Percentiles rank a stretch among this genome's conserved stretches.
Conservation (phyloP, 2,329 filamentous ascomycete species). For the Xylariales sp. region DNA sequence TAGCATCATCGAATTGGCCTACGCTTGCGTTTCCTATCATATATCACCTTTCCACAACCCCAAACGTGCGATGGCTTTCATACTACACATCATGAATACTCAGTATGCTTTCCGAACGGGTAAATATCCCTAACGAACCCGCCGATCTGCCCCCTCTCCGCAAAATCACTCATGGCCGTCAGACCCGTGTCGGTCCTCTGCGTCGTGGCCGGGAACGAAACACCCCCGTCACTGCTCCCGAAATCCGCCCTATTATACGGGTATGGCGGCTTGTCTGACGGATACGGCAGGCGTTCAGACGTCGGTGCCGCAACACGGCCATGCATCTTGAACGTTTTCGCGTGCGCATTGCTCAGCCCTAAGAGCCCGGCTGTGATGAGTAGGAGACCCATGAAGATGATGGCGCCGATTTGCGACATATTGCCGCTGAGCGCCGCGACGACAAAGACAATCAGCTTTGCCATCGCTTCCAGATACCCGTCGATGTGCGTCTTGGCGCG, state of each 20-base stretch:
- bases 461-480: slow-evolving; percentile 45
- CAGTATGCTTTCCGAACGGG: slow-evolving; percentile 15
- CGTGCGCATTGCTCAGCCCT: slow-evolving; percentile 48
- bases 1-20: too few species aligned
- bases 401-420: slow-evolving; percentile 45
- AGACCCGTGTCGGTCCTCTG: slow-evolving; percentile 14
- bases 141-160: slow-evolving; percentile 22
- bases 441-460: slow-evolving; percentile 55
- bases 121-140: slow-evolving; percentile 14
- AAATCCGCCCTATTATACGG: slow-evolving; percentile 15
- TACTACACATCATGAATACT: slow-evolving; percentile 15
- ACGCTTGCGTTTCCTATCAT: too few species aligned
- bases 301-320: slow-evolving; percentile 39
- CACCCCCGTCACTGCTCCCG: slow-evolving; percentile 15
- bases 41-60: too few species aligned
- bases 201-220: slow-evolving; percentile 7
- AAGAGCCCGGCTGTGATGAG: slow-evolving; percentile 49
- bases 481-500: slow-evolving; percentile 45
- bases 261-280: slow-evolving; percentile 8
- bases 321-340: slow-evolving; percentile 44
- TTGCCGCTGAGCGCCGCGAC: slow-evolving; percentile 52
- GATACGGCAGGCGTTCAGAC: slow-evolving; percentile 18
- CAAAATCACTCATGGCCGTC: slow-evolving; percentile 20
- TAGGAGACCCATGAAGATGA: slow-evolving; percentile 47
- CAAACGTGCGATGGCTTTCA: too few species aligned